These are phyloP conservation scores for Heliosperma pusillum DNA, from an alignment of 148 eudicot species.

Conservation along the genomic window DNA sequence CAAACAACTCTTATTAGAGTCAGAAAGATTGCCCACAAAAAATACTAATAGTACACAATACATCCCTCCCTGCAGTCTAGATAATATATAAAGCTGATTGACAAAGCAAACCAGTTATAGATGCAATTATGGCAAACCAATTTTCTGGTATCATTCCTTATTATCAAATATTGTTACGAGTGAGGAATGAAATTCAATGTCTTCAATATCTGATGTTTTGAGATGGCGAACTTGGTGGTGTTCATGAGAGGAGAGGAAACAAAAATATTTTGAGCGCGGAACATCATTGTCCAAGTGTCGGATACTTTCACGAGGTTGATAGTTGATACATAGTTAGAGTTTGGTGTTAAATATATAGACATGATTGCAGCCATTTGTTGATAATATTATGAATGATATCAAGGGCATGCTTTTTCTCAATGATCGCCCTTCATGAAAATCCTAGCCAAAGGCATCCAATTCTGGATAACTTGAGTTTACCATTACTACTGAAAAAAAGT, in stretches of 20 bases:
- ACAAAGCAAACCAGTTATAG: neutral
- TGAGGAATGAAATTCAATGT: neutral
- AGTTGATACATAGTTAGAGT: neutral
- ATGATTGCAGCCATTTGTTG: neutral
- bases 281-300: neutral
- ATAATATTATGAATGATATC: neutral
- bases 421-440: neutral
- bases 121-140: neutral
- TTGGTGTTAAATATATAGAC: neutral
- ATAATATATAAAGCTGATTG: neutral
- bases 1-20: constrained; percentile 12
- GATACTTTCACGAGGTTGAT: neutral
- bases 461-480: neutral
- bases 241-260: neutral
- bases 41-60: neutral
- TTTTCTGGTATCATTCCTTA: neutral
- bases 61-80: neutral
- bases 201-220: neutral
- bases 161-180: neutral
- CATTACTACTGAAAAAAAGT: neutral
- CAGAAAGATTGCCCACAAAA: neutral
- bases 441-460: neutral
- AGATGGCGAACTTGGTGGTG: neutral
- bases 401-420: neutral
- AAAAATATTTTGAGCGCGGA: neutral